These are phyloP conservation scores for Apiotrichum akiyoshidainum DNA, from an alignment of 1,284 basidiomycete species.

Conservation along the genomic window DNA sequence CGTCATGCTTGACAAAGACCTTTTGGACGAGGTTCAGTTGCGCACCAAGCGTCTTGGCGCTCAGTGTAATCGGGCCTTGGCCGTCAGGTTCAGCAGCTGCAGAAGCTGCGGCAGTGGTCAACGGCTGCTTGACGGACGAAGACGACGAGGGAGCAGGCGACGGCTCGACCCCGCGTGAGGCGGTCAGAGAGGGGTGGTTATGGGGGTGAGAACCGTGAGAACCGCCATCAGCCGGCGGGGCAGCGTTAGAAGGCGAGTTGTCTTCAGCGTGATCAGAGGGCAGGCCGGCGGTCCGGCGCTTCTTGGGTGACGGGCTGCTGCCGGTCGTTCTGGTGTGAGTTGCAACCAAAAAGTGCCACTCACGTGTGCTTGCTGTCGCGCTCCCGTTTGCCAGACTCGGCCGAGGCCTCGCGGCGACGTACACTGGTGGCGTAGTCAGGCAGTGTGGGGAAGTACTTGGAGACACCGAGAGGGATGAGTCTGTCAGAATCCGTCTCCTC, in stretches of 20 bases:
- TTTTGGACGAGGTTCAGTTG: constrained; percentile 36
- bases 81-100: constrained; percentile 35
- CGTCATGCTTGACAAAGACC: constrained; percentile 38
- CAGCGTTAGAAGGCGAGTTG: neutral
- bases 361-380: constrained; percentile 6
- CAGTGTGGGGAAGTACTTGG: constrained; percentile 35
- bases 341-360: neutral
- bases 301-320: constrained; percentile 9
- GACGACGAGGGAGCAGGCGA: constrained; percentile 1
- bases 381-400: constrained; percentile 11
- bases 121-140: constrained; percentile 13
- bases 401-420: neutral
- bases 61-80: constrained; percentile 34
- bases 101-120: constrained; percentile 32
- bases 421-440: constrained; percentile 37
- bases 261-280: constrained; percentile 14
- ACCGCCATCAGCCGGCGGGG: constrained; percentile 3
- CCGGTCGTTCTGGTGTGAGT: neutral
- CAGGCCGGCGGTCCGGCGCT: neutral
- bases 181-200: constrained; percentile 27
- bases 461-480: constrained; percentile 37
- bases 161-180: constrained; percentile 10
- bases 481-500: constrained; percentile 38
- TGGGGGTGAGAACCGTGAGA: constrained; percentile 10
- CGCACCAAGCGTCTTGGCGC: constrained; percentile 33